Conservation (phyloP, 2,329 filamentous ascomycete species). For the Trichoderma aggressivum region DNA sequence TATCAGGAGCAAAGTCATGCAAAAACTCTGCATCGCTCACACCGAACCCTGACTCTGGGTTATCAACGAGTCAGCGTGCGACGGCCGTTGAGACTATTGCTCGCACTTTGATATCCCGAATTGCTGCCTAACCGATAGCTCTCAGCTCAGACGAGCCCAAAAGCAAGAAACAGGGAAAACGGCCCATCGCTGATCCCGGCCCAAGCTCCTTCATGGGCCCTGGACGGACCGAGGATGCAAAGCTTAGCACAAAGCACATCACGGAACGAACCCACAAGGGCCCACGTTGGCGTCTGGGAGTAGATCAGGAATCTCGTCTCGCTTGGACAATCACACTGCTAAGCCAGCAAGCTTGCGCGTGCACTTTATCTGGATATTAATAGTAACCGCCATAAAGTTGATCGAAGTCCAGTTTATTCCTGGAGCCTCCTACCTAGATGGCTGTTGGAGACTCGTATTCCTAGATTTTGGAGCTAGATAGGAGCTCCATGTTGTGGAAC, state of each 20-base stretch:
- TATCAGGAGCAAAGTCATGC: slow-evolving; percentile 11
- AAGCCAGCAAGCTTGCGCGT: slow-evolving; percentile 1
- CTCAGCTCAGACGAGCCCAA: neutral
- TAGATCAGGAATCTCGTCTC: slow-evolving; percentile 1
- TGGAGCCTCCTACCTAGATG: neutral
- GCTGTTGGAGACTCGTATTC: neutral
- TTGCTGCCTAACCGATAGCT: slow-evolving; percentile 8
- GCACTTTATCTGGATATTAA: neutral
- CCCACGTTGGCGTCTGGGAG: neutral
- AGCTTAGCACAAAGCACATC: slow-evolving; percentile 10
- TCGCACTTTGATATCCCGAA: neutral
- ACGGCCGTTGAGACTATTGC: neutral
- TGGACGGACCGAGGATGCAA: neutral
- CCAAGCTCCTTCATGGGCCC: slow-evolving; percentile 1
- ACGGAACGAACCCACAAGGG: slow-evolving; percentile 1
- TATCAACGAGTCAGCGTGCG: neutral
- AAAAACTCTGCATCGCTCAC: slow-evolving; percentile 8
- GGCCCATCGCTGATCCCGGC: neutral
- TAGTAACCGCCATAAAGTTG: slow-evolving; percentile 4
- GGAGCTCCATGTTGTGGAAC: neutral
- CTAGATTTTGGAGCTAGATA: neutral
- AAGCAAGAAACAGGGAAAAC: neutral
- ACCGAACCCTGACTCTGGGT: neutral
- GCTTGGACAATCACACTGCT: neutral
- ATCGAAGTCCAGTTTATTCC: neutral